Conservation (phyloP, 305 asterid species). For the Fraxinus baroniana region DNA sequence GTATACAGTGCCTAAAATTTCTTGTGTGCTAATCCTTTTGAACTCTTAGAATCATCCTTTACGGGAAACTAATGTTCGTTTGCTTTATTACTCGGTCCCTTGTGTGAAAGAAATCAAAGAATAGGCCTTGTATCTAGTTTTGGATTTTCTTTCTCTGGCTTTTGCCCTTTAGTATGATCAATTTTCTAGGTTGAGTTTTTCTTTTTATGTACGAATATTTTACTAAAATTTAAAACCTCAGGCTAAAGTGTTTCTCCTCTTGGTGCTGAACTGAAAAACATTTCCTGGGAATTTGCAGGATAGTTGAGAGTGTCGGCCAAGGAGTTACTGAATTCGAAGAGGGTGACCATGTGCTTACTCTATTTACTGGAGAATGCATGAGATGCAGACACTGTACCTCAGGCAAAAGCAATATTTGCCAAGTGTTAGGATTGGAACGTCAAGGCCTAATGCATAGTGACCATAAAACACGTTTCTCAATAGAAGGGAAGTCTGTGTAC, state of each 20-base stretch:
- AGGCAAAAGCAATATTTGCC: constrained; percentile 82
- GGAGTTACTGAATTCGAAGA: constrained; percentile 75
- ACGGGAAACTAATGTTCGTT: neutral
- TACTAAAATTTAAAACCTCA: neutral
- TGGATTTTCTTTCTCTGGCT: neutral
- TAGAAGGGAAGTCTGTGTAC: constrained; percentile 67
- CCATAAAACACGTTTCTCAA: constrained; percentile 70
- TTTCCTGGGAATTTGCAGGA: constrained; percentile 43
- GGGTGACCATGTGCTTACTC: constrained; percentile 85
- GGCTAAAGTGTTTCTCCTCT: constrained; percentile 4
- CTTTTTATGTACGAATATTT: constrained; percentile 7
- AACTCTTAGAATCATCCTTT: neutral
- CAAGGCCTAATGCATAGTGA: constrained; percentile 91
- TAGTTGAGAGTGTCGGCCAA: constrained; percentile 86
- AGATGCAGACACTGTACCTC: constrained; percentile 74
- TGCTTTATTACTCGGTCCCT: neutral
- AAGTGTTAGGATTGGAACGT: constrained; percentile 75
- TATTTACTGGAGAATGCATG: constrained; percentile 90
- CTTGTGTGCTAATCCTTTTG: neutral
- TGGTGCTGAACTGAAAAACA: constrained; percentile 9
- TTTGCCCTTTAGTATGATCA: neutral
- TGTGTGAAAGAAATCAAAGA: neutral
- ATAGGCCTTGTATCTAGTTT: neutral
- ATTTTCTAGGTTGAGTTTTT: neutral
- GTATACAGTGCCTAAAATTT: neutral